These are phyloP conservation scores for Amoebophrya sp. DNA, from an alignment of 169 alveolate species.

Conservation along the genomic window DNA sequence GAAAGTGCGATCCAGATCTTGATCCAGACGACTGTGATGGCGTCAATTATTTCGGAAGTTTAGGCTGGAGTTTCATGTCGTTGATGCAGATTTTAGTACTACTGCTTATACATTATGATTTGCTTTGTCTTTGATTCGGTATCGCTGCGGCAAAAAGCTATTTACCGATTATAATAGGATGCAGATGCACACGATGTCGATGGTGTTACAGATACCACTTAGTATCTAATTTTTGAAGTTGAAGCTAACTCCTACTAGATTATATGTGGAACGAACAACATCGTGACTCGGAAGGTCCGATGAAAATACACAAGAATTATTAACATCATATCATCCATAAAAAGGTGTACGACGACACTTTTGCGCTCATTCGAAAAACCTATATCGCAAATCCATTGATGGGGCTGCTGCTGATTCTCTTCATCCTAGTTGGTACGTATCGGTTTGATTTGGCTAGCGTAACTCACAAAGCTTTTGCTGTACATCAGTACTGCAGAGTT, in stretches of 20 bases:
- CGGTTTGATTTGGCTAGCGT: too few relatives aligned
- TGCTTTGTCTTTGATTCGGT: too few relatives aligned
- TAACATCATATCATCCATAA: background rate
- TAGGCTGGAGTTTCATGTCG: background rate
- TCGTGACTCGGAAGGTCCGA: too few relatives aligned
- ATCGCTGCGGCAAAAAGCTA: too few relatives aligned
- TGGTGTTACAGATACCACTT: too few relatives aligned
- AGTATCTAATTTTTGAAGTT: too few relatives aligned
- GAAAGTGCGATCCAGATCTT: background rate
- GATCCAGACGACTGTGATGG: background rate
- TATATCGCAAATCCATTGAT: background rate
- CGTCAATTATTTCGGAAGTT: background rate
- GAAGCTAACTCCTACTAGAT: too few relatives aligned
- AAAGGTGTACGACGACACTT: constrained; percentile 31
- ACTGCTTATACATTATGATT: too few relatives aligned
- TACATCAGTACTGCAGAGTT: too few relatives aligned
- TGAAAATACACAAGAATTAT: background rate
- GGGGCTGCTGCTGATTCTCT: constrained; percentile 6
- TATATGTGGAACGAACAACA: background rate
- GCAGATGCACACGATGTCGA: too few relatives aligned
- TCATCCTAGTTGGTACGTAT: constrained; percentile 35
- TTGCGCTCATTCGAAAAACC: constrained; percentile 22
- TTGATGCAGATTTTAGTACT: constrained; percentile 4
- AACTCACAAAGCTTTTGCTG: too few relatives aligned
- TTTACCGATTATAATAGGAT: too few relatives aligned